Evolutionary conservation across 23 red algal genomes (phyloP).

Genomic region (Gracilariopsis chorda): DNA sequence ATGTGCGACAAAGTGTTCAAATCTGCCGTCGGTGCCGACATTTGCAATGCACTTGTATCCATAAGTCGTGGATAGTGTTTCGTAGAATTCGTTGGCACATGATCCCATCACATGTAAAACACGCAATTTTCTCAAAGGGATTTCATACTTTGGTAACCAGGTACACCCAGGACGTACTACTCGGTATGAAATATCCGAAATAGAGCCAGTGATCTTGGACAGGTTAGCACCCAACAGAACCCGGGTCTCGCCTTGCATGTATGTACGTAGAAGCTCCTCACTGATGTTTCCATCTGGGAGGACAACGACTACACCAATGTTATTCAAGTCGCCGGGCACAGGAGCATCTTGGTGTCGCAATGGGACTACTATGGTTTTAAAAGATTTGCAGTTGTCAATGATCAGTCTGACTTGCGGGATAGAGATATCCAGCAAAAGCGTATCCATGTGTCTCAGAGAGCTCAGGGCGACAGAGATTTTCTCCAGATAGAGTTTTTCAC

Average conservation of each 20-base stretch:
- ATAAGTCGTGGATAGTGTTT: slow-evolving; percentile 50
- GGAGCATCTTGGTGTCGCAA: background rate
- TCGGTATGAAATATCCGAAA: slow-evolving; percentile 30
- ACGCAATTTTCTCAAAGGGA: slow-evolving; percentile 49
- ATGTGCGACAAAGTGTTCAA: slow-evolving; percentile 53
- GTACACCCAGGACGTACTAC: background rate
- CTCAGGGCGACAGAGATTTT: background rate
- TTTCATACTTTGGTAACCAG: background rate
- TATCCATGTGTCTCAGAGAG: slow-evolving; percentile 28
- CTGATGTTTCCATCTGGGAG: background rate
- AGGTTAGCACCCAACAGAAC: slow-evolving; percentile 21
- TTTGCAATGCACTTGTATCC: slow-evolving; percentile 48
- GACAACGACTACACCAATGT: background rate
- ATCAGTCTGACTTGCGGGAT: background rate
- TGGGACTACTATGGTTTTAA: background rate
- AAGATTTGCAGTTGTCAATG: background rate
- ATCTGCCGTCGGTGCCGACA: background rate
- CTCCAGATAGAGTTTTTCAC: background rate
- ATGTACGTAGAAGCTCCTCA: background rate
- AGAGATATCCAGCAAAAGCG: slow-evolving; percentile 39
- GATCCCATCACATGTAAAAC: slow-evolving; percentile 64
- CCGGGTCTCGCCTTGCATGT: slow-evolving; percentile 15
- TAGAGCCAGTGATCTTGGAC: background rate
- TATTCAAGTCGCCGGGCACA: background rate
- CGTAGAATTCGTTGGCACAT: slow-evolving; percentile 47